Conservation (phyloP, 176 grass and related monocot species). For the Neostapfia colusana region DNA sequence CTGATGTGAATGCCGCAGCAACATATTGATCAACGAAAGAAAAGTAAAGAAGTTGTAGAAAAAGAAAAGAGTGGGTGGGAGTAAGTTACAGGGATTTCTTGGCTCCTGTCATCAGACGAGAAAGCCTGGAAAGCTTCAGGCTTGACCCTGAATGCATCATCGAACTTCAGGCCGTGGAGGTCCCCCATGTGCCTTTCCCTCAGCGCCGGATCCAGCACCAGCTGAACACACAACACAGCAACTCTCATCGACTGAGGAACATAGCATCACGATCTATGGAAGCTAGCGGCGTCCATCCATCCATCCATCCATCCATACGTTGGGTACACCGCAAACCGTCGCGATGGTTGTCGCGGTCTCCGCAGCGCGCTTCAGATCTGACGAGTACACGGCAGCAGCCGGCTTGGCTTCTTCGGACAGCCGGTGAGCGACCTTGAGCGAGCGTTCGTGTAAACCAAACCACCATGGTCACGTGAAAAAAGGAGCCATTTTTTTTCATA, state of each 20-base stretch:
- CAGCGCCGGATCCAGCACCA: constrained; percentile 47
- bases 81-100: constrained; percentile 63
- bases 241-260: background rate
- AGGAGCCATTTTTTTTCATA: background rate
- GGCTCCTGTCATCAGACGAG: constrained; percentile 35
- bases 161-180: constrained; percentile 56
- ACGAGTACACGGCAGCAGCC: constrained; percentile 56
- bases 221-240: constrained; percentile 29
- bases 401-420: constrained; percentile 58
- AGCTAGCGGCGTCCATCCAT: background rate
- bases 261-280: background rate
- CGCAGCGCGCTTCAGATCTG: constrained; percentile 63
- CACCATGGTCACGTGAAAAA: background rate
- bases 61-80: background rate
- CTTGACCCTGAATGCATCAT: constrained; percentile 51
- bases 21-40: background rate
- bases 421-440: constrained; percentile 50
- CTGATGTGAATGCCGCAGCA: background rate
- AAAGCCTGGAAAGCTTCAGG: constrained; percentile 57
- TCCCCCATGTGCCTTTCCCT: constrained; percentile 76
- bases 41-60: background rate
- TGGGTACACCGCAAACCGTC: constrained; percentile 36
- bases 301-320: constrained; percentile 37
- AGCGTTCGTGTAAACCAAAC: background rate
- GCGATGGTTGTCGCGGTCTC: constrained; percentile 62